A percentile compares a stretch with the other conserved stretches of the same genome.
Conservation (phyloP, 1,284 basidiomycete genomes). For the Cryptococcus depauperatus region DNA sequence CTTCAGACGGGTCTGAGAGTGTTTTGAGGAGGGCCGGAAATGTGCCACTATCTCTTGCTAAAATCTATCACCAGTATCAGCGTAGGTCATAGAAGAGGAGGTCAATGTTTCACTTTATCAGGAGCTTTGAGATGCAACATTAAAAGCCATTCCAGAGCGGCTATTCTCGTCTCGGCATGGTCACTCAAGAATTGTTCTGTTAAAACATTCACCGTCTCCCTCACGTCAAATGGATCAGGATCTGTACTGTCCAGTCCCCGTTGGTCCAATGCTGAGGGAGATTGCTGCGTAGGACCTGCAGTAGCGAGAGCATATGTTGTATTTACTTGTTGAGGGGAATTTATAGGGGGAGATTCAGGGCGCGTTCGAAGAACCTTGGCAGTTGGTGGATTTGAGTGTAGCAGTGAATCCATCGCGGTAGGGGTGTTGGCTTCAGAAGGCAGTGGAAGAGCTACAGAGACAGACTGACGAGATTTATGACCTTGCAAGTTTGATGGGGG, state of each 20-base stretch:
- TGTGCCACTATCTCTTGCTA: constrained; percentile 93
- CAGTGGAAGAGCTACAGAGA: constrained; percentile 36
- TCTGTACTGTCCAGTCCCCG: constrained; percentile 39
- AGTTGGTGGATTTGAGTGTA: too few species aligned
- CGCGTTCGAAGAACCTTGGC: too few species aligned
- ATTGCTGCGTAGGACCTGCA: constrained; percentile 22
- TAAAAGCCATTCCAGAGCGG: constrained; percentile 92
- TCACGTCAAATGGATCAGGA: constrained; percentile 82
- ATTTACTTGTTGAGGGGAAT: not conserved
- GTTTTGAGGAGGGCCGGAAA: constrained; percentile 94
- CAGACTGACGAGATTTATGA: constrained; percentile 16
- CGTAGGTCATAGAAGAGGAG: too few species aligned
- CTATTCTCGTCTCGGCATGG: constrained; percentile 90
- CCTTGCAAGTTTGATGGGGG: too few species aligned
- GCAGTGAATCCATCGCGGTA: not conserved
- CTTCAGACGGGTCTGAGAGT: constrained; percentile 91
- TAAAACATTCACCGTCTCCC: constrained; percentile 81
- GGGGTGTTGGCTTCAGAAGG: constrained; percentile 41
- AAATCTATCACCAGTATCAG: constrained; percentile 55
- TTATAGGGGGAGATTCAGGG: not conserved
- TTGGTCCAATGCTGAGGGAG: not conserved
- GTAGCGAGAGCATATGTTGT: constrained; percentile 17
- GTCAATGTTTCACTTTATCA: constrained; percentile 60
- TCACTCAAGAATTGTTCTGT: constrained; percentile 92
- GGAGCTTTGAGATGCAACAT: constrained; percentile 99